phyloP scores from a whole-genome alignment of 2,329 filamentous ascomycete genomes.

The Xylaria sp. region DNA sequence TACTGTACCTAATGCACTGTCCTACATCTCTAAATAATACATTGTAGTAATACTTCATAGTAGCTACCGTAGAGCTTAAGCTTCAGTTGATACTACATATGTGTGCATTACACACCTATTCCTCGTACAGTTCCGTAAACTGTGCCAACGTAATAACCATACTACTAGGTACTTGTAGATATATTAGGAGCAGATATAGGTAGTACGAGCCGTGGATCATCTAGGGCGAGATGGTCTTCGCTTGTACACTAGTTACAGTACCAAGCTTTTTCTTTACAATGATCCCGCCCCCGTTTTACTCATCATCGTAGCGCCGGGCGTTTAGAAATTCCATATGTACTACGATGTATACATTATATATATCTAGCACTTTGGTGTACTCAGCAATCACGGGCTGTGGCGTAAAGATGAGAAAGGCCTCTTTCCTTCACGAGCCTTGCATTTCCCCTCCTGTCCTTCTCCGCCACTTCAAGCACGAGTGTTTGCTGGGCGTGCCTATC shows the following conservation, averaged over 20 bases:
- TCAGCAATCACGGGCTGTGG: slow-evolving; percentile 3
- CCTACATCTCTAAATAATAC: background rate
- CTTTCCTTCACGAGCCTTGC: slow-evolving; percentile 35
- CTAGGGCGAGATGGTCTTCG: slow-evolving; percentile 7
- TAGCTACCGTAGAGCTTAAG: slow-evolving; percentile 22
- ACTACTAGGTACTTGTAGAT: background rate
- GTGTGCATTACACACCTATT: background rate
- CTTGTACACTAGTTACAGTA: background rate
- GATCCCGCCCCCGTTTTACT: slow-evolving; percentile 24
- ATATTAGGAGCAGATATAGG: background rate
- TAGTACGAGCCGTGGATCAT: slow-evolving; percentile 23
- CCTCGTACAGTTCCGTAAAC: background rate
- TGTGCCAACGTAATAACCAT: slow-evolving; percentile 3
- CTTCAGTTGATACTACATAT: slow-evolving; percentile 18
- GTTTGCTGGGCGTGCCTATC: background rate
- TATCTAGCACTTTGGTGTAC: background rate
- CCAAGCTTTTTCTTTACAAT: background rate
- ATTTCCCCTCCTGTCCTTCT: slow-evolving; percentile 4
- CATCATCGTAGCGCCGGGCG: slow-evolving; percentile 30
- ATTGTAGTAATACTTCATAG: background rate
- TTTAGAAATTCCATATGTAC: slow-evolving; percentile 2
- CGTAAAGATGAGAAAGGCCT: slow-evolving; percentile 13
- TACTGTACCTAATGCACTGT: background rate
- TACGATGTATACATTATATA: background rate
- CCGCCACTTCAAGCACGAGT: background rate